Conservation (phyloP, 1,139 yeast genomes). For the Kazachstania sp. region DNA sequence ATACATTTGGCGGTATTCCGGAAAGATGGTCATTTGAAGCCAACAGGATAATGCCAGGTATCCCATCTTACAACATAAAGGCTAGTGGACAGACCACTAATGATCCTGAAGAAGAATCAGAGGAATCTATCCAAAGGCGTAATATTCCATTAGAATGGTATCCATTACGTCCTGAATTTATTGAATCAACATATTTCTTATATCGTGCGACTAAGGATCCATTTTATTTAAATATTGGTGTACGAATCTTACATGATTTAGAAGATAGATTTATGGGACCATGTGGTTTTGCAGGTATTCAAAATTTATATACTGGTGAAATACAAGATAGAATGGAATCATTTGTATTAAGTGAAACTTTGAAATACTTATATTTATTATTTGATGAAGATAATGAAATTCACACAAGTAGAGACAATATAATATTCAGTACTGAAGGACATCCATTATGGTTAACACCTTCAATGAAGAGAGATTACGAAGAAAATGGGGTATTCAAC, state of each 20-base stretch:
- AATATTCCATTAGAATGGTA: constrained; percentile 69
- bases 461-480: constrained; percentile 18
- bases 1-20: constrained; percentile 70
- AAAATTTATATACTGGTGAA: constrained; percentile 55
- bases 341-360: constrained; percentile 78
- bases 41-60: neutral
- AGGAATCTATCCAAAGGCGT: neutral
- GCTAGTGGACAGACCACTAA: too few relatives aligned
- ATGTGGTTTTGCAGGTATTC: constrained; percentile 81
- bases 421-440: constrained; percentile 86
- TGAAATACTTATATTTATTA: constrained; percentile 71
- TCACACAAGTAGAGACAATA: constrained; percentile 44
- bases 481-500: constrained; percentile 13
- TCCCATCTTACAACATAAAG: neutral
- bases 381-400: constrained; percentile 61
- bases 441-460: constrained; percentile 71
- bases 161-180: constrained; percentile 83
- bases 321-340: constrained; percentile 82
- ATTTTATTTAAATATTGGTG: constrained; percentile 68
- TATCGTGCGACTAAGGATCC: constrained; percentile 86
- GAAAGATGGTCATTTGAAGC: constrained; percentile 65
- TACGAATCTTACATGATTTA: constrained; percentile 48
- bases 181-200: constrained; percentile 78
- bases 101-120: neutral
- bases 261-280: constrained; percentile 43